Percentiles rank a stretch among this genome's conserved stretches.
Conservation (phyloP, 129 eudicot genomes). For the Chrysanthemum makinoi region DNA sequence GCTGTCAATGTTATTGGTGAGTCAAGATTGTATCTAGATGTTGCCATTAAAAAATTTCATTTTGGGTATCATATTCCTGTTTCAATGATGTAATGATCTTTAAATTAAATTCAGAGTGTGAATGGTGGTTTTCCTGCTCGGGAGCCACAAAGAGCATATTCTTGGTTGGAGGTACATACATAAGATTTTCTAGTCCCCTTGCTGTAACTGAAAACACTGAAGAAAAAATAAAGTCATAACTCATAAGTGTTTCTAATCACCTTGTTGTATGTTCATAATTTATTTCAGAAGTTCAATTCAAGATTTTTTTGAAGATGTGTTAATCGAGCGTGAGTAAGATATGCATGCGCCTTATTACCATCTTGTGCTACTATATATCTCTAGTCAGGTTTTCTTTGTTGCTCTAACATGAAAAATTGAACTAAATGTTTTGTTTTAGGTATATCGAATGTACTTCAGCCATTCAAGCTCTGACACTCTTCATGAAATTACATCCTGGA, state of each 20-base stretch:
- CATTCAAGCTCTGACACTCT: constrained; percentile 48
- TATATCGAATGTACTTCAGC: constrained; percentile 70
- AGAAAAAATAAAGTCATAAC: not conserved
- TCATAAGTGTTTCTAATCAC: not conserved
- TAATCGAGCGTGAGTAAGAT: constrained; percentile 71
- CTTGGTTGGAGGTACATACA: constrained; percentile 63
- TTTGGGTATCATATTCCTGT: not conserved
- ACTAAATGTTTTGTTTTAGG: constrained; percentile 26
- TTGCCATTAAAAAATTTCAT: not conserved
- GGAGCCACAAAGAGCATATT: constrained; percentile 70
- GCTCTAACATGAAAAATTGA: not conserved
- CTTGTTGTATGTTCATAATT: not conserved
- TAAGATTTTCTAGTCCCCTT: not conserved
- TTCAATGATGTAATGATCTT: not conserved
- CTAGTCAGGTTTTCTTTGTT: not conserved
- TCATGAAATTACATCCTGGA: constrained; percentile 49
- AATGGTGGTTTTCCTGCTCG: constrained; percentile 80
- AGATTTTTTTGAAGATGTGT: constrained; percentile 57
- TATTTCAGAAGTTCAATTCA: constrained; percentile 54
- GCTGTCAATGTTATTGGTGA: constrained; percentile 65
- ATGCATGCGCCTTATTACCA: not conserved
- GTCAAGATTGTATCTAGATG: constrained; percentile 41
- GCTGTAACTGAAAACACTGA: not conserved
- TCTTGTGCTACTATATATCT: too few relatives aligned
- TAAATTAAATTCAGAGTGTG: constrained; percentile 38